Base-by-base conservation (phyloP, 495 filamentous ascomycete species). In the Trichoderma erinaceum region DNA sequence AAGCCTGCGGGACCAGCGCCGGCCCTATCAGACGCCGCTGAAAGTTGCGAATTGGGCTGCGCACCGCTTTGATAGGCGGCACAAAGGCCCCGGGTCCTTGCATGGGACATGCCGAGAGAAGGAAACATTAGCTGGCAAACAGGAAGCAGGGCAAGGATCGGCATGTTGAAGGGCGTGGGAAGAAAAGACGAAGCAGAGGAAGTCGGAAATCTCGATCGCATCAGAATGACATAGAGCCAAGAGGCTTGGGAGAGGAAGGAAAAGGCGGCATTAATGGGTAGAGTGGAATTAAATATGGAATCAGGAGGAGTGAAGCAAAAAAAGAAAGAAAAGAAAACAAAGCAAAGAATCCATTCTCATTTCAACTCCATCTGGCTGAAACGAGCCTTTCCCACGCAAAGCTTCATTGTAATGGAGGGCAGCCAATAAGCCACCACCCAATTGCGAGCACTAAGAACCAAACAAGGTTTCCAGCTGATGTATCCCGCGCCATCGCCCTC, bases 171-270 rank as follows among this genome's bases (percentile, higher is more conserved):
- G 13, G 44, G 15, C 4, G 44, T 18, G 44, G 5, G 18, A 16
- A 29, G 29, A 29, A 29, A 29, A 29, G 29, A 29, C 29, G 29
- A 29, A 48, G 44, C 44, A 16, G 13, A 16, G 43, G 43, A 46
- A 52, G n/a, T 5, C 18, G 18, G 29, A 29, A n/a, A 32, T 61
- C 56, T 32, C 23, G 23, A 61, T 61, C 15, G 2, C 56, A 61
- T 61, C 56, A 61, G 25, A 35, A 61, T 61, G 56, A 61, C 56
- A 61, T 61, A 8, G 48, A 11, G 56, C 56, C 56, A 27, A 61
- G 52, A 11, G 11, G n/a, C 23, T 8, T 4, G 15, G 4, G 23
- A 27, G 56, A 12, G 4, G 4, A 23, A 1, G 29, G 29, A 11
- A 25, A 23, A 4, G 6, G 13, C 43, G 43, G 43, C 18, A 21